These are phyloP conservation scores for Mayamaea pseudoterrestris DNA, from an alignment of 108 stramenopile genomes.

Conservation along the genomic window DNA sequence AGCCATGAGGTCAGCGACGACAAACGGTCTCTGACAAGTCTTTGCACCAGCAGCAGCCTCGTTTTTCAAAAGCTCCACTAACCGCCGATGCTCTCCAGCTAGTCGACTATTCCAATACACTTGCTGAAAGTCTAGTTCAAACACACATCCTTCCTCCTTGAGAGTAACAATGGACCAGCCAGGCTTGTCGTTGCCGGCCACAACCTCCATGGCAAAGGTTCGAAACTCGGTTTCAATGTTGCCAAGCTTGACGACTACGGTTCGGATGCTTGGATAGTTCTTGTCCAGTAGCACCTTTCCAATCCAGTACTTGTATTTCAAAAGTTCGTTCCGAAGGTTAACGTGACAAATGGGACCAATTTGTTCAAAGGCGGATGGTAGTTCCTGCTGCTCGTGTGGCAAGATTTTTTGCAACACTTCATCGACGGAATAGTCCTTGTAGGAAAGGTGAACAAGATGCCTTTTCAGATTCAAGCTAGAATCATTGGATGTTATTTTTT, in stretches of 20 bases:
- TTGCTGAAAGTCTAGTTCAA: constrained; percentile 82
- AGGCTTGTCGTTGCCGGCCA: constrained; percentile 45
- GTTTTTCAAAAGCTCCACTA: constrained; percentile 57
- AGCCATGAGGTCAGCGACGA: constrained; percentile 89
- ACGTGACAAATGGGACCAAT: constrained; percentile 92
- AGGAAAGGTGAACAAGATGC: constrained; percentile 15
- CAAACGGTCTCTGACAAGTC: background rate
- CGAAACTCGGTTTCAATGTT: constrained; percentile 86
- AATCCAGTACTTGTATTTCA: constrained; percentile 86
- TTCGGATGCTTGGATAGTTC: constrained; percentile 63
- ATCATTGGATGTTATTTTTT: constrained; percentile 12
- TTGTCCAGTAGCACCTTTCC: constrained; percentile 91
- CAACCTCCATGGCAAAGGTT: constrained; percentile 94
- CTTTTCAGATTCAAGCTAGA: constrained; percentile 9
- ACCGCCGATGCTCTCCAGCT: constrained; percentile 76
- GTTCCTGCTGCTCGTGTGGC: constrained; percentile 32
- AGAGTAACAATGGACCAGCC: constrained; percentile 53
- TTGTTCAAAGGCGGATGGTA: constrained; percentile 88
- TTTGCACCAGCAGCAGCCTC: constrained; percentile 20
- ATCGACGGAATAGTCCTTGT: constrained; percentile 58
- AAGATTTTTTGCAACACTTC: constrained; percentile 60
- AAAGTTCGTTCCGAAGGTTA: constrained; percentile 78
- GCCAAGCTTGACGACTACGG: constrained; percentile 93
- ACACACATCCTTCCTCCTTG: constrained; percentile 81
- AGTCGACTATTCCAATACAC: constrained; percentile 98